Conservation (phyloP, 805 yeast genomes). For the Ogataea methylovora region DNA sequence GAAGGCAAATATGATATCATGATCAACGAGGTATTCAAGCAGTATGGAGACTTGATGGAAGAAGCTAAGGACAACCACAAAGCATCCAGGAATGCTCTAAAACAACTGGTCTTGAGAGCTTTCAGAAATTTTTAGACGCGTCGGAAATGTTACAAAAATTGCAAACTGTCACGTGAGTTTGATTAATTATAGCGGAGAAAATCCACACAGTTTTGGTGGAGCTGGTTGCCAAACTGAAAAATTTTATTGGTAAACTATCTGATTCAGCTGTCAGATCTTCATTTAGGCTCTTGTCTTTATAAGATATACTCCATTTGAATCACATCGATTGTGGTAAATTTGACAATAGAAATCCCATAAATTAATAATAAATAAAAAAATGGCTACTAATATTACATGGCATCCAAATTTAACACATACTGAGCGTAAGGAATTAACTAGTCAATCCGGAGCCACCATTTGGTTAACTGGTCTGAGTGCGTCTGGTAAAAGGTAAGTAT, state of each 20-base stretch:
- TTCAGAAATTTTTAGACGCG: conserved; percentile 8
- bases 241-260: too few species aligned
- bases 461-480: conserved; percentile 97
- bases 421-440: conserved; percentile 65
- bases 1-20: conserved; percentile 14
- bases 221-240: too few species aligned
- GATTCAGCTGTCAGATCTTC: too few species aligned
- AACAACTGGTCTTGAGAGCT: conserved; percentile 7
- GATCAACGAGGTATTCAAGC: conserved; percentile 18
- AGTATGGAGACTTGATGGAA: conserved; percentile 23
- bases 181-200: too few species aligned
- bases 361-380: too few species aligned
- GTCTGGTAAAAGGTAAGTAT: conserved; percentile 60
- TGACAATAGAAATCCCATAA: too few species aligned
- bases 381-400: conserved; percentile 98
- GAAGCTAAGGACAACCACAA: conserved; percentile 7
- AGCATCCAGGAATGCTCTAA: conserved; percentile 11
- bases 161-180: conserved; percentile 1
- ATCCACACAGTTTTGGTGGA: too few species aligned
- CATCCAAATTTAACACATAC: conserved; percentile 81
- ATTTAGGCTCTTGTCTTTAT: too few species aligned
- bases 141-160: not conserved
- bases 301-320: too few species aligned
- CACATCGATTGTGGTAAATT: too few species aligned
- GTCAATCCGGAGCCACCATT: conserved; percentile 82